Base-by-base conservation (phyloP, 495 filamentous ascomycete species). In the Xylaria intraflava region DNA sequence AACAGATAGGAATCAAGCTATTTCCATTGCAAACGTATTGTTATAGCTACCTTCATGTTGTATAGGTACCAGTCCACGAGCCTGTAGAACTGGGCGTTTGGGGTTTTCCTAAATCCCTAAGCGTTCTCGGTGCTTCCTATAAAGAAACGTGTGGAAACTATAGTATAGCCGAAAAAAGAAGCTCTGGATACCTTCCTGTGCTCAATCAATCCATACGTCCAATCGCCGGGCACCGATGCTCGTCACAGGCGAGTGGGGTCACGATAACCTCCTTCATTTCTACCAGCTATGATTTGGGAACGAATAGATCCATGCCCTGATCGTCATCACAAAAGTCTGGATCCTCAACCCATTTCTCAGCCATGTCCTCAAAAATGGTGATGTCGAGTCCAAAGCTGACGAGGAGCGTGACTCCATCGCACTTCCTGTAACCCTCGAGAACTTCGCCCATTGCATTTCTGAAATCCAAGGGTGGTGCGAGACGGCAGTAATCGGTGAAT, bases 401-500 rank as follows among this genome's bases (percentile, higher is more conserved):
- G 16, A 53, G 17, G 6, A 53, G 50, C 1, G 29, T 22, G 3
- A 45, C 46, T 12, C 40, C 50, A n/a, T 14, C 30, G 16, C n/a
- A 46, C 1, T n/a, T 7, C 3, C 27, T 14, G n/a, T 30, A 30
- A 10, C 11, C 29, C 22, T 36, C 22, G 30, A 46, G 16, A 22
- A 53, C 10, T 2, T 27, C 10, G 29, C 16, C 16, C 19, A 52
- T 3, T 9, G 36, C 9, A 11, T 1, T 3, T n/a, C 17, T 52
- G 30, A 52, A 52, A 7, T 29, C 12, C n/a, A n/a, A n/a, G n/a
- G 9, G 19, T n/a, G 4, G 1, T 10, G 62, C 52, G 11, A 59
- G 56, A n/a, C 59, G 49, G 29, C 58, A 60, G 35, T 57, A 64
- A 16, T 62, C 50, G 8, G 53, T 48, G 46, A 64, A 38, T 3